Base-by-base conservation (phyloP, 2,329 filamentous ascomycete species). In the Rutstroemia sp. region DNA sequence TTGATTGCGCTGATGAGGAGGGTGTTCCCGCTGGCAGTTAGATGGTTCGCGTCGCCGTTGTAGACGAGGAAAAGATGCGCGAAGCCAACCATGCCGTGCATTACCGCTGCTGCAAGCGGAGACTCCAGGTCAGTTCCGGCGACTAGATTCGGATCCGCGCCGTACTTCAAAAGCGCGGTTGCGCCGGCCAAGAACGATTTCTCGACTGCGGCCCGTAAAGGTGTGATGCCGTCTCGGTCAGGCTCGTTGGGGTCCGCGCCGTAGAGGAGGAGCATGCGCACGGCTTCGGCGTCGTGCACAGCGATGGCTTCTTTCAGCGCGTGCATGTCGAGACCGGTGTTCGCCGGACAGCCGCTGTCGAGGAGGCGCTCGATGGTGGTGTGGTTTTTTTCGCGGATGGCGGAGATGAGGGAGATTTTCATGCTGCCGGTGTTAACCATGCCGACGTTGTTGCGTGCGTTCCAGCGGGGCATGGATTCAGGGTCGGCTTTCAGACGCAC, bases 131-230 rank as follows among this genome's bases (percentile, higher is more conserved):
- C 75, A 0, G 75, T 68, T 0, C 80, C 77, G 1, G 74, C 72
- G 1, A 73, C 69, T 47, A 80, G 71, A 64, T 82, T 82, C 9
- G 77, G 76, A 65, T 81, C 80, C 16, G 80, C 81, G 10, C 83
- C 82, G 59, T 87, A 86, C 69, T 86, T 84, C 61, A 85, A 74
- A 4, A 88, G 75, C 51, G 79, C 71, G 30, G 78, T 78, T 0
- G 82, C 81, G 3, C 77, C 82, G 21, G 80, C 78, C 42, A 80
- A 66, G 65, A 80, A 82, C 0, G 74, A 75, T 58, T 75, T 75
- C 61, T 79, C 80, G 2, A 77, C 78, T 0, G 75, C 76, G 16
- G 70, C 76, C 51, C 73, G 73, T 2, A 84, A 72, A 2, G 82
- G 80, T 0, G 77, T 79, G 36, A 76, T 64, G 23, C 77, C 76